Evolutionary conservation across 2,329 filamentous ascomycete species (phyloP).

Genomic region (Alternaria panax): DNA sequence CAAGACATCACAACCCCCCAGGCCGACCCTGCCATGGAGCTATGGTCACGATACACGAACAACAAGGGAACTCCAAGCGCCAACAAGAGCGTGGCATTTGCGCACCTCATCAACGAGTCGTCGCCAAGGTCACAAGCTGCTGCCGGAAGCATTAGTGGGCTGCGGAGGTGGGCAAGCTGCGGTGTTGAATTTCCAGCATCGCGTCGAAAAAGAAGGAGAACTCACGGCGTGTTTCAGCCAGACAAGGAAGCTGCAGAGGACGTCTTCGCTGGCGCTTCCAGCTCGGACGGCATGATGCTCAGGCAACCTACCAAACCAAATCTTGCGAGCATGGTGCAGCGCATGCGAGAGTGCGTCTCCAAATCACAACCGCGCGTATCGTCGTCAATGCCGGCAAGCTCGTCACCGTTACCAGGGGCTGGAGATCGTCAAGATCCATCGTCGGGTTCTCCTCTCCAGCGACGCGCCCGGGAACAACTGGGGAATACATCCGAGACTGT

Average conservation of each 20-base stretch:
- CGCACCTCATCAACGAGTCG: slow-evolving; percentile 55
- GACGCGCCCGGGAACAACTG: slow-evolving; percentile 29
- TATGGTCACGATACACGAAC: slow-evolving; percentile 57
- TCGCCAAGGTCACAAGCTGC: slow-evolving; percentile 56
- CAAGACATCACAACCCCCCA: slow-evolving; percentile 52
- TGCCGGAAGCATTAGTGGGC: slow-evolving; percentile 55
- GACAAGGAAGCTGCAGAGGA: slow-evolving; percentile 37
- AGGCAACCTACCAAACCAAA: slow-evolving; percentile 37
- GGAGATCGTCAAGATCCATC: slow-evolving; percentile 26
- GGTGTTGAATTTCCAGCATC: slow-evolving; percentile 58
- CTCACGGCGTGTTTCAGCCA: slow-evolving; percentile 42
- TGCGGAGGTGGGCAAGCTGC: slow-evolving; percentile 60
- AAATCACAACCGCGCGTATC: slow-evolving; percentile 28
- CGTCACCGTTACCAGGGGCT: slow-evolving; percentile 54
- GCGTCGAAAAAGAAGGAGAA: slow-evolving; percentile 52
- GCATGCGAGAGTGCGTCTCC: slow-evolving; percentile 55
- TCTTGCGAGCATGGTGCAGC: slow-evolving; percentile 49
- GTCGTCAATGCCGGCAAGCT: slow-evolving; percentile 54
- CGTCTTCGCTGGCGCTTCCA: slow-evolving; percentile 39
- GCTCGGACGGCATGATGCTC: slow-evolving; percentile 42
- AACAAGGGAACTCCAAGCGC: slow-evolving; percentile 48
- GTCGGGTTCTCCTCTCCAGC: slow-evolving; percentile 42
- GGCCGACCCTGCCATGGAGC: slow-evolving; percentile 56
- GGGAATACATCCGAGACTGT: slow-evolving; percentile 16
- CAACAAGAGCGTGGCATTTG: slow-evolving; percentile 51